Conservation (phyloP, 805 yeast genomes). For the Lachancea fermentati region DNA sequence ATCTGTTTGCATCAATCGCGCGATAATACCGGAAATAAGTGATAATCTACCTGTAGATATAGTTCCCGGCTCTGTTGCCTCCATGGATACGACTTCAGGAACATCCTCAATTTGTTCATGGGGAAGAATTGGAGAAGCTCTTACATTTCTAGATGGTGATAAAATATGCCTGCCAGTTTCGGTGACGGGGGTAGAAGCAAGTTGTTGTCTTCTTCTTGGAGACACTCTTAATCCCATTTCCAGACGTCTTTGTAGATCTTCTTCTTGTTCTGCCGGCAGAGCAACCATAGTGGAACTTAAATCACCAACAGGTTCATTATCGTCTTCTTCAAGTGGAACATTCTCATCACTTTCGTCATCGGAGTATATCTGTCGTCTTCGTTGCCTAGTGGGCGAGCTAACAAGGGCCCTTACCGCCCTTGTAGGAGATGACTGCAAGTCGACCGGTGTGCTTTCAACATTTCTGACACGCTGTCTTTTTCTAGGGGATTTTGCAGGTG, state of each 20-base stretch:
- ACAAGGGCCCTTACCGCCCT: slow-evolving; percentile 1
- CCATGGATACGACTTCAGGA: slow-evolving; percentile 16
- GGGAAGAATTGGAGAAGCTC: slow-evolving; percentile 12
- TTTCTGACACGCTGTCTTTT: slow-evolving; percentile 29
- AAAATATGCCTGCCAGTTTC: slow-evolving; percentile 7
- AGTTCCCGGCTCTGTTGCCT: slow-evolving; percentile 26
- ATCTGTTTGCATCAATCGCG: slow-evolving; percentile 41
- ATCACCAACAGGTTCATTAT: slow-evolving; percentile 16
- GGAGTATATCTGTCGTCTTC: slow-evolving; percentile 22
- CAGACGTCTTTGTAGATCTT: slow-evolving; percentile 25
- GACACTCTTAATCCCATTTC: slow-evolving; percentile 27
- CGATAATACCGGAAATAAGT: slow-evolving; percentile 42
- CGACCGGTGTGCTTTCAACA: slow-evolving; percentile 8
- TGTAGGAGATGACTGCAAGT: slow-evolving; percentile 7
- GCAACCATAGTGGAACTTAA: slow-evolving; percentile 22
- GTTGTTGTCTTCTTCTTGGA: slow-evolving; percentile 22
- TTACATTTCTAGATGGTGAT: slow-evolving; percentile 5
- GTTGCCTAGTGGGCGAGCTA: slow-evolving; percentile 31
- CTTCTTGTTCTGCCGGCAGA: slow-evolving; percentile 29
- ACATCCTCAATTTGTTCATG: slow-evolving; percentile 19
- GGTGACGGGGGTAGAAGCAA: slow-evolving; percentile 4
- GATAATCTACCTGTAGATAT: slow-evolving; percentile 48
- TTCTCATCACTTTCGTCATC: slow-evolving; percentile 32
- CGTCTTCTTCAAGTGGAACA: slow-evolving; percentile 26
- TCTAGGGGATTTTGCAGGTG: slow-evolving; percentile 37